Evolutionary conservation across 345 rosid genomes (phyloP), one percentile per base, ranked within the genome.

Genomic region (Rhizophora mangle): DNA sequence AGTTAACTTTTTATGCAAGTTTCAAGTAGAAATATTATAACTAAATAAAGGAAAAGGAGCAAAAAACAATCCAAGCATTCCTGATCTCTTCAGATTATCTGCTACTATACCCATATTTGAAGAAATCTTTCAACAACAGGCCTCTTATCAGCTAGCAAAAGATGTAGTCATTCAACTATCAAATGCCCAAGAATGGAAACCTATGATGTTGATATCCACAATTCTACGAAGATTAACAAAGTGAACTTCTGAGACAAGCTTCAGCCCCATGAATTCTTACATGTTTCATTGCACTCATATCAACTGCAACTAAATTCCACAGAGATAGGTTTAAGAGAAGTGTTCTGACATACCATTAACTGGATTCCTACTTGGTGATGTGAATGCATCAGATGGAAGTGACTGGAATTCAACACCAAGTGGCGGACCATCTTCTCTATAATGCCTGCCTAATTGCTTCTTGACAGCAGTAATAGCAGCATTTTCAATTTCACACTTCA

Each of bases 371-470:
- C 72, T 78, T 64, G 80, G 85, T 18, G 87, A 88, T 78, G 88
- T 92, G 77, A 94, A 94, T 62, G 97, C 95, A 74, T 85, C 84
- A 43, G 96, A 96, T 72, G 97, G 97, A 75, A 88, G 93, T 56
- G 85, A 76, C 68, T 91, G 88, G 84, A 94, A 94, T 53, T 75
- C 83, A 82, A 88, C 78, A 67, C 90, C 88, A 24, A 91, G 87
- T 30, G 79, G 82, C 10, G 98, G 98, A 74, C 96, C 97, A 76
- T 91, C 96, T 76, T 84, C 92, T 70, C 67, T 80, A 70, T 88
- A 94, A 69, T 86, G 85, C 77, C 83, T 83, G 47, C 98, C 98
- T 63, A 94, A 73, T 56, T 89, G 98, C 82, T 82, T 87, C 84
- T 86, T 89, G 37, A 91, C 92, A 62, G 93, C 92, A 72, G 84